Evolutionary conservation across 345 rosid species (phyloP), one percentile per base, ranked within the genome.

Genomic region (Anacardium occidentale): DNA sequence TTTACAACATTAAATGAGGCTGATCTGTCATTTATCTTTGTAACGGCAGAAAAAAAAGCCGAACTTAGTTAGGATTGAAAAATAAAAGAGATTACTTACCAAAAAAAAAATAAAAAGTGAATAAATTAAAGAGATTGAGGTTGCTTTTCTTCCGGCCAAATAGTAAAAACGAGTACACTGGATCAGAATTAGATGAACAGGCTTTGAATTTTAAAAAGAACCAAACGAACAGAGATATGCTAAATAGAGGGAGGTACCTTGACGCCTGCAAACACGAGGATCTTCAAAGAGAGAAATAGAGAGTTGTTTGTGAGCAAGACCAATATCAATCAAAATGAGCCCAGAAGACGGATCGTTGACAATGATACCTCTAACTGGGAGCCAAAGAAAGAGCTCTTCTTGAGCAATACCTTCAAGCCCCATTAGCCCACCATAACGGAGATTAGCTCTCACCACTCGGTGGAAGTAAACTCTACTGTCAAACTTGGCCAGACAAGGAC

Each of bases 211-310:
- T 24, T 4, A 10, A 29, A 47, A 18, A 15, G 24, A 66, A 25
- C 9, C 64, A 53, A 58, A 13, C 4, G 2, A n/a, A 13, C 2
- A 26, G 24, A 26, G 17, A 56, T 14, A 76, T 4, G 34, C 24
- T 37, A 12, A 53, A 51, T 13, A 17, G 47, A 50, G 32, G 24
- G 5, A 18, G 10, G n/a, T 62, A 88, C 90, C 89, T 75, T 73
- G 86, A 63, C 85, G 87, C 73, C 85, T 84, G 80, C 98, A 93
- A 74, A 82, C 80, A 53, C 97, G 97, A 70, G 98, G 98, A 60
- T 83, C 88, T 89, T 93, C 97, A 74, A 93, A 93, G 53, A 93
- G 88, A 80, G 96, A 88, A 51, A 88, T 81, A 73, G 98, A 90
- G 51, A 91, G 87, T 66, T 88, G 92, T 58, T 91, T 91, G 76